Percentiles rank a stretch among this genome's conserved stretches.
Conservation (phyloP, 805 yeast species). For the Ascoidea asiatica region DNA sequence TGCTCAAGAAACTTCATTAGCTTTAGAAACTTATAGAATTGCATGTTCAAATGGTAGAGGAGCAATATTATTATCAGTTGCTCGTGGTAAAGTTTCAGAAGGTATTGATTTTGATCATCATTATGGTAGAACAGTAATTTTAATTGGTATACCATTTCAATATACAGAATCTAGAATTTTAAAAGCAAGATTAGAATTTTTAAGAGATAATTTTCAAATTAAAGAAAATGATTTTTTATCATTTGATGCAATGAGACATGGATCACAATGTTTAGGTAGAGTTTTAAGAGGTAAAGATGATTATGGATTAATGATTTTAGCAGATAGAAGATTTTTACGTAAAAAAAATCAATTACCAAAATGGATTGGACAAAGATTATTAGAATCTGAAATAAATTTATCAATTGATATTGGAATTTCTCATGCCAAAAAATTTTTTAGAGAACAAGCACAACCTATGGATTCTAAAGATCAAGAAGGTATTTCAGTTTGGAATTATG, state of each 20-base stretch:
- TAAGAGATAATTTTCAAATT: constrained; percentile 86
- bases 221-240: constrained; percentile 90
- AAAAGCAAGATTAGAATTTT: constrained; percentile 87
- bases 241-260: constrained; percentile 99
- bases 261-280: constrained; percentile 96
- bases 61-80: constrained; percentile 90
- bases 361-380: constrained; percentile 90
- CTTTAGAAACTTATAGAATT: constrained; percentile 86
- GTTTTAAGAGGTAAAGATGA: constrained; percentile 97
- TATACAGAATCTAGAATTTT: constrained; percentile 93
- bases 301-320: constrained; percentile 96
- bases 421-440: constrained; percentile 78
- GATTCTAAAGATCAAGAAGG: constrained; percentile 88
- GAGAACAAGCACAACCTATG: constrained; percentile 90
- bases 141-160: constrained; percentile 99
- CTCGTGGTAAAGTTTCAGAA: constrained; percentile 97
- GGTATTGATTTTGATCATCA: constrained; percentile 99
- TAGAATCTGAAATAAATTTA: constrained; percentile 82
- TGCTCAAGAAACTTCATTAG: constrained; percentile 95
- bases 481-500: constrained; percentile 81
- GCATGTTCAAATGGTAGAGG: constrained; percentile 98
- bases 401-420: constrained; percentile 98
- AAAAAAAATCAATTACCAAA: constrained; percentile 85
- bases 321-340: constrained; percentile 83
- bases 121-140: constrained; percentile 90